A percentile compares a stretch with the other conserved stretches of the same genome.
Conservation (phyloP, 208 protist species). For the Endotrypanum monterogeii region DNA sequence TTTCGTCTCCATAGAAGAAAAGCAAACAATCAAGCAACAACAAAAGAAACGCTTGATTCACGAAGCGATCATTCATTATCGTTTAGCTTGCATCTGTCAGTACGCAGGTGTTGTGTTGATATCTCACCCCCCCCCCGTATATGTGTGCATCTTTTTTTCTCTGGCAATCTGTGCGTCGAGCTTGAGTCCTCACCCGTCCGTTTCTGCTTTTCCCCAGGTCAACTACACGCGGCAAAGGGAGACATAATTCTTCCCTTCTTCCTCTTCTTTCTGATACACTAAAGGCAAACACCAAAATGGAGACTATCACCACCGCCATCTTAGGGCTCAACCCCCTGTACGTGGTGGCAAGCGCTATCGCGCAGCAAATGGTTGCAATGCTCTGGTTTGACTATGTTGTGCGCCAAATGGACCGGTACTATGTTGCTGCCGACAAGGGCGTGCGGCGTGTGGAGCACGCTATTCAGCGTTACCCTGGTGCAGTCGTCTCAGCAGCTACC, state of each 20-base stretch:
- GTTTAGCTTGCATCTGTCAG: background rate
- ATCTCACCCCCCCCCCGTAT: background rate
- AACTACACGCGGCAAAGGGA: background rate
- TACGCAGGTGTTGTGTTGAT: background rate
- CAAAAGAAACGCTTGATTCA: background rate
- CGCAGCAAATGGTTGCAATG: slow-evolving; percentile 75
- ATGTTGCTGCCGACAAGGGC: slow-evolving; percentile 87
- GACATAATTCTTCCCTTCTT: background rate
- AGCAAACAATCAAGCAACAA: background rate
- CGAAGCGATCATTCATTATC: background rate
- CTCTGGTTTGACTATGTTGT: slow-evolving; percentile 83
- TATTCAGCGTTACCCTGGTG: slow-evolving; percentile 60
- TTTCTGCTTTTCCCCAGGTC: background rate
- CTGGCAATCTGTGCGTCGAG: background rate
- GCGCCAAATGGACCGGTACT: slow-evolving; percentile 69
- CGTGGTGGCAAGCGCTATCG: slow-evolving; percentile 48
- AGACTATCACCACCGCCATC: slow-evolving; percentile 22
- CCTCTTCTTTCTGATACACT: background rate
- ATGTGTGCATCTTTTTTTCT: background rate
- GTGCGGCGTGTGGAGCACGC: slow-evolving; percentile 80
- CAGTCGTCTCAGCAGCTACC: slow-evolving; percentile 37
- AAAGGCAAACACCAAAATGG: slow-evolving; percentile 18
- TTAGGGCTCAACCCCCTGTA: slow-evolving; percentile 49
- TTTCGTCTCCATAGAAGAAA: background rate
- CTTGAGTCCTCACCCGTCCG: background rate